Percentiles rank a stretch among this genome's conserved stretches.
Evolutionary conservation across 164 flowering plant genomes (phyloP).

Genomic region (Piper betle): DNA sequence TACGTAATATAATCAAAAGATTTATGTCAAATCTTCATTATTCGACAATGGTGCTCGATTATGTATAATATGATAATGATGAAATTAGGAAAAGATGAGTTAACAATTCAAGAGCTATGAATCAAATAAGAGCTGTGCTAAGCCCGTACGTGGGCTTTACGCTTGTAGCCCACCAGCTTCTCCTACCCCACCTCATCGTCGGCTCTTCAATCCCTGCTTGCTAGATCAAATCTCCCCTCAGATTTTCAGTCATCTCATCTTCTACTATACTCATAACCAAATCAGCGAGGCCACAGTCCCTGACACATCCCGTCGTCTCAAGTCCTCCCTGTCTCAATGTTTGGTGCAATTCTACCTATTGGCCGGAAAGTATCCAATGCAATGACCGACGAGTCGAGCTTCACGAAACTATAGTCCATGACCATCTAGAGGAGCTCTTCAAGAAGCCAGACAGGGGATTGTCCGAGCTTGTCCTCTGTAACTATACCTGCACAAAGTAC

Average conservation of each 20-base stretch:
- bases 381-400: constrained; percentile 22
- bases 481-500: background rate
- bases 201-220: no score
- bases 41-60: no score
- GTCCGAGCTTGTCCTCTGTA: constrained; percentile 16
- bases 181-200: no score
- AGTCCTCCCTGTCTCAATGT: constrained; percentile 6
- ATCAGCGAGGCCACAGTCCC: background rate
- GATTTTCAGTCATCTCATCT: background rate
- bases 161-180: no score
- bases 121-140: no score
- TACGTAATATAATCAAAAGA: no score
- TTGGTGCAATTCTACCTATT: constrained; percentile 7
- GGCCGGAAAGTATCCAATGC: constrained; percentile 16
- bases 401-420: constrained; percentile 11
- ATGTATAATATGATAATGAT: no score
- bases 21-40: no score
- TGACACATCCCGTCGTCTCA: background rate
- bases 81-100: no score
- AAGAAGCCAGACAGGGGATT: constrained; percentile 1
- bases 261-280: background rate
- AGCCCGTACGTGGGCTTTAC: no score
- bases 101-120: no score
- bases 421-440: constrained; percentile 9
- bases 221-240: background rate